Evolutionary conservation across 805 yeast genomes (phyloP).

Genomic region (Candida wancherniae): DNA sequence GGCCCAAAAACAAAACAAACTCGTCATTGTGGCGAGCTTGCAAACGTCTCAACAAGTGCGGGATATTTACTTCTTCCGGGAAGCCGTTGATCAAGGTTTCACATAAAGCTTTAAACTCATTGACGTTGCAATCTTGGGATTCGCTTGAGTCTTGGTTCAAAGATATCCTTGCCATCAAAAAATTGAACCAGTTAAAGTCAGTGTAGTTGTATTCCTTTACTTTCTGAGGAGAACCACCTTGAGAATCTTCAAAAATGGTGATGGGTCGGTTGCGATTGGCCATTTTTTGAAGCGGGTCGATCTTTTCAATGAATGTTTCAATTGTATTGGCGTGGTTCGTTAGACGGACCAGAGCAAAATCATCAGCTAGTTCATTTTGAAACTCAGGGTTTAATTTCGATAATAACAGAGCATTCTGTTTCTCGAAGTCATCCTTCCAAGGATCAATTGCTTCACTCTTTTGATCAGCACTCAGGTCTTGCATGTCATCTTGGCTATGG

Average conservation of each 20-base stretch:
- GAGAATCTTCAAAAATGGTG: slow-evolving; percentile 35
- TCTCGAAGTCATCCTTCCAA: too few species aligned
- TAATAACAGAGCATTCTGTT: too few species aligned
- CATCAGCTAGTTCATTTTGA: slow-evolving; percentile 14
- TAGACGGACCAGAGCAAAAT: slow-evolving; percentile 17
- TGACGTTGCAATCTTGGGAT: slow-evolving; percentile 8
- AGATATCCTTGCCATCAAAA: slow-evolving; percentile 26
- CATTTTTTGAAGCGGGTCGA: slow-evolving; percentile 38
- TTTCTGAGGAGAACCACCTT: slow-evolving; percentile 34
- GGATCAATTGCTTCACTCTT: too few species aligned
- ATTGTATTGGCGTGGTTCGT: slow-evolving; percentile 19
- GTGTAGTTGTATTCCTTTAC: slow-evolving; percentile 28
- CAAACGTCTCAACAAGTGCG: slow-evolving; percentile 15
- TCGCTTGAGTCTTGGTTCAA: slow-evolving; percentile 12
- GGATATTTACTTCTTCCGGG: slow-evolving; percentile 13
- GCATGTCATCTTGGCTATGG: too few species aligned
- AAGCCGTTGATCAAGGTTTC: slow-evolving; percentile 6
- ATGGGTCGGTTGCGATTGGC: slow-evolving; percentile 33
- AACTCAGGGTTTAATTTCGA: slow-evolving; percentile 7
- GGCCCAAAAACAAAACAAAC: slow-evolving; percentile 14
- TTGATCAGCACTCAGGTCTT: too few species aligned
- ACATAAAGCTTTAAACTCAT: slow-evolving; percentile 18
- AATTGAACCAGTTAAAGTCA: slow-evolving; percentile 37
- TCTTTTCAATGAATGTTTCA: slow-evolving; percentile 33
- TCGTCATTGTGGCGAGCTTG: slow-evolving; percentile 15